Evolutionary conservation across 2,329 filamentous ascomycete species (phyloP), one percentile per base, ranked within the genome.

Genomic region (Pestalotiopsis sp.): DNA sequence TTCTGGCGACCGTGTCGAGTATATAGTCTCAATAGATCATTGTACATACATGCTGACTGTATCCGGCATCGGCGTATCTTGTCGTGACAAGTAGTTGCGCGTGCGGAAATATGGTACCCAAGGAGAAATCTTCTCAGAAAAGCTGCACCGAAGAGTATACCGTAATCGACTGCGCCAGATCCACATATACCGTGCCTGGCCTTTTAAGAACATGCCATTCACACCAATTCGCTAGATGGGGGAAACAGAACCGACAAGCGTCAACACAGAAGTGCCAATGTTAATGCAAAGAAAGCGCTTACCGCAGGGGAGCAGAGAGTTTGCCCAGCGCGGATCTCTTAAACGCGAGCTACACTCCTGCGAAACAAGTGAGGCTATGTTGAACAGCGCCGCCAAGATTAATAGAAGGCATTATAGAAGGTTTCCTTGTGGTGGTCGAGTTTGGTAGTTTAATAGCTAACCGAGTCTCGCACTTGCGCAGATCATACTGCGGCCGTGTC

Each of bases 401-500:
- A 49, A 52, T 49, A 14, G 61, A 64, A 64, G 61, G 27, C 25
- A 23, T 64, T 27, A 64, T 64, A 49, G 36, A 64, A 49, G 39
- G n/a, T 49, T 49, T 25, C 25, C 12, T 36, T 36, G 17, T 52
- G 45, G 17, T 23, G 39, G 61, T 52, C 41, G 39, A 62, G 6
- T 36, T 36, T 36, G 31, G 31, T 36, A 36, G 31, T 20, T 38
- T 45, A 20, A n/a, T 20, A 45, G 38, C n/a, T n/a, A n/a, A 12
- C 9, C 20, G 17, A 57, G 63, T 66, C 63, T 56, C 63, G 63
- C 25, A 27, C 49, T 36, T 52, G 14, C 25, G 63, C 49, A 66
- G 63, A 66, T 66, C 63, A 66, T 56, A 66, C 63, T 64, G 62
- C 39, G 36, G 39, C 41, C 39, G 62, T 64, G n/a, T 66, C 25